These are phyloP conservation scores for Phytophthora hibernalis DNA, from an alignment of 352 stramenopile genomes.

Conservation along the genomic window DNA sequence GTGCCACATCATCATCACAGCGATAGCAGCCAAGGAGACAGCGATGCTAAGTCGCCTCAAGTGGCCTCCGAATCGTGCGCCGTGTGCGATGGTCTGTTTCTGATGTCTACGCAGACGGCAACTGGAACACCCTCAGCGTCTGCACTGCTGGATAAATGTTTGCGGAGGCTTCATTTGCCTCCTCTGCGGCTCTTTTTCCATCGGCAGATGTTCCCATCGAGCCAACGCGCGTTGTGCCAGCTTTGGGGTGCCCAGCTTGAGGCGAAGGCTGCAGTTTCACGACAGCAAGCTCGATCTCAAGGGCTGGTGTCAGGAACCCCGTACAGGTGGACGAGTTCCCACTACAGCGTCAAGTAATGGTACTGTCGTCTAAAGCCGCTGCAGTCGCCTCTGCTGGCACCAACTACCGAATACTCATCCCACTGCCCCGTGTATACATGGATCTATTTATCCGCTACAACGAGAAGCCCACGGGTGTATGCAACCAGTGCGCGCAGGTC, in stretches of 20 bases:
- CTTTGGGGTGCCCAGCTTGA: constrained; percentile 79
- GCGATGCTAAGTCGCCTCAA: constrained; percentile 7
- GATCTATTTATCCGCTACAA: constrained; percentile 86
- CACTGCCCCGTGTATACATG: constrained; percentile 80
- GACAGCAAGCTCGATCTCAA: constrained; percentile 41
- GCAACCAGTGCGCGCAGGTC: constrained; percentile 60
- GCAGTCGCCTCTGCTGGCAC: constrained; percentile 15
- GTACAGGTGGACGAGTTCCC: constrained; percentile 28
- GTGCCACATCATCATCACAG: constrained; percentile 27
- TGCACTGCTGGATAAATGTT: constrained; percentile 46
- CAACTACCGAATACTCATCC: constrained; percentile 44
- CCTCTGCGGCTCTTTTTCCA: constrained; percentile 77
- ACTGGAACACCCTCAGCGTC: constrained; percentile 21
- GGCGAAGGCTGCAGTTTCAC: constrained; percentile 68
- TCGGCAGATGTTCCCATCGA: constrained; percentile 58
- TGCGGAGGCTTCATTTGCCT: constrained; percentile 71
- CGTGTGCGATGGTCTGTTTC: constrained; percentile 73
- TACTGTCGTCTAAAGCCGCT: constrained; percentile 33
- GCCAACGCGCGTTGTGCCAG: constrained; percentile 70
- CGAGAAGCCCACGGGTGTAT: constrained; percentile 63
- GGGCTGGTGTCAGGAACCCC: constrained; percentile 9
- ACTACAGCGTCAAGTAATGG: constrained; percentile 39
- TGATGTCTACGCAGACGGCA: constrained; percentile 14
- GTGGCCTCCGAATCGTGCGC: constrained; percentile 47
- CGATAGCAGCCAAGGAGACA: constrained; percentile 13